Percentiles rank a stretch among this genome's conserved stretches.
phyloP scores from a whole-genome alignment of 768 basidiomycete genomes.

The Tylopilus rubrobrunneus region DNA sequence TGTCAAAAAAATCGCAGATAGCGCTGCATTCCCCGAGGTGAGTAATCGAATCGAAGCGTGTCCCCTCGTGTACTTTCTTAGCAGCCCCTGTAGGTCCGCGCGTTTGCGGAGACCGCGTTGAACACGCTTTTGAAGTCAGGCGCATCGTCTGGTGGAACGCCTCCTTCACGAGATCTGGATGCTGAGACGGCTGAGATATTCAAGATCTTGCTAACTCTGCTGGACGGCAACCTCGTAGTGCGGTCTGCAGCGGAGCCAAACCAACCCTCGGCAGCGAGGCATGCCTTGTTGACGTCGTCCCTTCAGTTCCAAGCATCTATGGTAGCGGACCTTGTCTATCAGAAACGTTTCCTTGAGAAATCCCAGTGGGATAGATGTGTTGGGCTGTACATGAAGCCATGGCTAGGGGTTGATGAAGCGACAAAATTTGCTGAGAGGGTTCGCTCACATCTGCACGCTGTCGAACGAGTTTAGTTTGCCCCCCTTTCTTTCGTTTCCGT shows the following conservation, averaged over 20 bases:
- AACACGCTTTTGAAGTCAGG: constrained; percentile 79
- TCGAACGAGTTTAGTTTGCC: constrained; percentile 55
- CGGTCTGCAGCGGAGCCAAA: constrained; percentile 43
- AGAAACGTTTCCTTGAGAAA: constrained; percentile 50
- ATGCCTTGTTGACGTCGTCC: constrained; percentile 52
- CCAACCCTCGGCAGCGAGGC: constrained; percentile 51
- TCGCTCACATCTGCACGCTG: constrained; percentile 68
- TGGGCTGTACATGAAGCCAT: constrained; percentile 66
- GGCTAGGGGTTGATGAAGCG: constrained; percentile 54
- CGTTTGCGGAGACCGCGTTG: constrained; percentile 84
- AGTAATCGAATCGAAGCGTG: constrained; percentile 15
- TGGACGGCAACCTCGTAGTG: constrained; percentile 47
- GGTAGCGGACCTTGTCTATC: constrained; percentile 71
- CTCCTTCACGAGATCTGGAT: constrained; percentile 67
- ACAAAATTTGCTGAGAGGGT: constrained; percentile 57
- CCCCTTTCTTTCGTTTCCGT: background rate
- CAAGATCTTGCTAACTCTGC: constrained; percentile 52
- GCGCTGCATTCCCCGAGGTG: constrained; percentile 95
- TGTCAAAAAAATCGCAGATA: constrained; percentile 83
- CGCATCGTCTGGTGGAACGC: constrained; percentile 69
- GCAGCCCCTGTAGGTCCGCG: constrained; percentile 59
- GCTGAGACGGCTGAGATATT: constrained; percentile 57
- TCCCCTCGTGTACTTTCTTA: constrained; percentile 13
- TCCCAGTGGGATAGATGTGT: constrained; percentile 68
- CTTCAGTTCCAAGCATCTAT: constrained; percentile 72